Percentiles rank a stretch among this genome's conserved stretches.
Conservation (phyloP, 2,329 filamentous ascomycete genomes). For the Fusarium longipes region DNA sequence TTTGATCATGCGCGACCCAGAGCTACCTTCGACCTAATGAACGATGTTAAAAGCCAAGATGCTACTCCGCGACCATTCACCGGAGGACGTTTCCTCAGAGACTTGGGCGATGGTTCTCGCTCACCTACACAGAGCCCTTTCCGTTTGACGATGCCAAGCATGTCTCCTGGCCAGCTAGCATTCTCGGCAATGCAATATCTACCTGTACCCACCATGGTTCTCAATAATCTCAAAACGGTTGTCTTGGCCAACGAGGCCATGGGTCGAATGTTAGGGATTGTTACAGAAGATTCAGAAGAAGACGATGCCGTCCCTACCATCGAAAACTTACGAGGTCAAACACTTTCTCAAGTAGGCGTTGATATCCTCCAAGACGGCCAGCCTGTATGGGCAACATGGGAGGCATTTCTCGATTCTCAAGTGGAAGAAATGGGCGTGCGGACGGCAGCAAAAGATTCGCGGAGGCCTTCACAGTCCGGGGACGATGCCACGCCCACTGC, state of each 20-base stretch:
- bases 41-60: conserved; percentile 36
- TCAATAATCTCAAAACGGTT: conserved; percentile 76
- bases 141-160: conserved; percentile 58
- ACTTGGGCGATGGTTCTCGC: conserved; percentile 45
- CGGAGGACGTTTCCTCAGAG: conserved; percentile 52
- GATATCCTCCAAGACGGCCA: conserved; percentile 77
- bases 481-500: conserved; percentile 55
- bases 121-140: conserved; percentile 54
- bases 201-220: conserved; percentile 76
- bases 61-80: conserved; percentile 42
- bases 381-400: conserved; percentile 69
- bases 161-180: conserved; percentile 66
- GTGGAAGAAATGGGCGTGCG: conserved; percentile 56
- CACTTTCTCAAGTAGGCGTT: conserved; percentile 76
- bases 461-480: conserved; percentile 32
- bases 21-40: conserved; percentile 32
- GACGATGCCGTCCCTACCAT: conserved; percentile 59
- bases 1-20: conserved; percentile 31
- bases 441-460: conserved; percentile 40
- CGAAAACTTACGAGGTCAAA: conserved; percentile 72
- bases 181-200: conserved; percentile 79
- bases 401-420: conserved; percentile 67
- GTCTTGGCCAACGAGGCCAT: conserved; percentile 81
- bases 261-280: conserved; percentile 73
- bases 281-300: conserved; percentile 54